Base-by-base conservation (phyloP, 2,329 filamentous ascomycete genomes). In the Pseudogymnoascus sp. region DNA sequence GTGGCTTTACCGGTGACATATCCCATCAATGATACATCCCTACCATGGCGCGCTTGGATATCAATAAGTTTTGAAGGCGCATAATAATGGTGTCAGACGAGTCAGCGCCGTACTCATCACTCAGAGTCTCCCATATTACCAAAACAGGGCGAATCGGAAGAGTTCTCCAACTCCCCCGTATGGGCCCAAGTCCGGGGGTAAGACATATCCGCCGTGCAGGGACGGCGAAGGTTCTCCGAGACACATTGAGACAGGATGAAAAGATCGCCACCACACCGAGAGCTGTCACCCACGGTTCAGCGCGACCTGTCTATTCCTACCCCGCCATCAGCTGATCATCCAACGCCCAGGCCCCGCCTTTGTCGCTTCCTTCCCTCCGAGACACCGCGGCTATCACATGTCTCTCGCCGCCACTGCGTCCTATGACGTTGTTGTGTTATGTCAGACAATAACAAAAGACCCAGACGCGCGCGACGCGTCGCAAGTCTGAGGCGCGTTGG, bases 31-130 rank as follows among this genome's bases (percentile, higher is more conserved):
- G 47, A 54, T 54, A 31, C n/a, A 54, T 54, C 29, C 47, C n/a
- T 18, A 5, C 26, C n/a, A 54, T 2, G 7, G 8, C 26, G 14
- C 47, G 47, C 47, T 54, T 54, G 26, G 26, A 54, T 54, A 16
- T 54, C 47, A 31, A 54, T 31, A 54, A 11, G 26, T 54, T 54
- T 2, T 31, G 47, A 31, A 16, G 26, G 8, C 18, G 47, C 47
- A 54, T 54, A 54, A 54, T 54, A 54, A 54, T 54, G 47, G 47
- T 54, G 26, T 54, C 47, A 54, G 47, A 54, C 47, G 47, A 54
- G 47, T 54, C 47, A 54, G 47, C 26, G 5, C 8, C 47, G n/a
- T 54, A 5, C 26, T 31, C 47, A 8, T 16, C 47, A 18, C 45
- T 29, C 45, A n/a, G 45, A 14, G 21, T 47, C 21, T 26, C 21